These are phyloP conservation scores for Colletotrichum karsti DNA, from an alignment of 2,329 filamentous ascomycete species.

Conservation along the genomic window DNA sequence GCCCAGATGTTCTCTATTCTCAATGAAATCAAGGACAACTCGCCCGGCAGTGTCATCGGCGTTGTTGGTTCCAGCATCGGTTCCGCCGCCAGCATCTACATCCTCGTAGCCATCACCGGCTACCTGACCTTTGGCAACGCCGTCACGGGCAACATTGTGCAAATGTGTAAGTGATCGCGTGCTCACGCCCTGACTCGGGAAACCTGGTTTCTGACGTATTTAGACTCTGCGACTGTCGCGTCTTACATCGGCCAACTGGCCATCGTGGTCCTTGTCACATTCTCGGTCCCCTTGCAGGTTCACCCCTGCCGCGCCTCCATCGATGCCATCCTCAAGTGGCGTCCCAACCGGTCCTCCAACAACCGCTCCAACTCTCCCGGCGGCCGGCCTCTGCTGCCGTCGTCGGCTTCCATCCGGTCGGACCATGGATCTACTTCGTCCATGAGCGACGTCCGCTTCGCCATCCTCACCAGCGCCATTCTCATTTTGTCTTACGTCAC, in stretches of 20 bases:
- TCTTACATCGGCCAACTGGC: conserved; percentile 94
- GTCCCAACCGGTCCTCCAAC: conserved; percentile 64
- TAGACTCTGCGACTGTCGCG: conserved; percentile 76
- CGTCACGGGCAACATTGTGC: conserved; percentile 91
- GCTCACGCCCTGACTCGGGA: background rate
- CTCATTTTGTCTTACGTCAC: conserved; percentile 86
- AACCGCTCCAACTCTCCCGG: conserved; percentile 50
- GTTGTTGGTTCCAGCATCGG: conserved; percentile 89
- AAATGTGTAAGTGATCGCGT: conserved; percentile 74
- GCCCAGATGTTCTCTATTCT: conserved; percentile 95
- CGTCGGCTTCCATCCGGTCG: conserved; percentile 47
- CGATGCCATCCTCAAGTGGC: conserved; percentile 94
- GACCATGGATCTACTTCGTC: conserved; percentile 63
- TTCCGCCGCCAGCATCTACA: conserved; percentile 85
- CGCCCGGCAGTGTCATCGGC: conserved; percentile 76
- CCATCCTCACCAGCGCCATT: conserved; percentile 85
- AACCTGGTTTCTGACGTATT: conserved; percentile 21
- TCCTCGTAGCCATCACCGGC: conserved; percentile 92
- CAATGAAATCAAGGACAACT: conserved; percentile 91
- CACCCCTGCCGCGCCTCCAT: conserved; percentile 96
- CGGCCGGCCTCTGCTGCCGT: conserved; percentile 52
- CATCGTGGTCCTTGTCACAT: conserved; percentile 95
- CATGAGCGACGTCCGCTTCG: conserved; percentile 91
- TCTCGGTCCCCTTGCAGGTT: conserved; percentile 94
- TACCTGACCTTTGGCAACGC: conserved; percentile 95